Evolutionary conservation across 805 yeast genomes (phyloP).

Genomic region (Yueomyces sinensis): DNA sequence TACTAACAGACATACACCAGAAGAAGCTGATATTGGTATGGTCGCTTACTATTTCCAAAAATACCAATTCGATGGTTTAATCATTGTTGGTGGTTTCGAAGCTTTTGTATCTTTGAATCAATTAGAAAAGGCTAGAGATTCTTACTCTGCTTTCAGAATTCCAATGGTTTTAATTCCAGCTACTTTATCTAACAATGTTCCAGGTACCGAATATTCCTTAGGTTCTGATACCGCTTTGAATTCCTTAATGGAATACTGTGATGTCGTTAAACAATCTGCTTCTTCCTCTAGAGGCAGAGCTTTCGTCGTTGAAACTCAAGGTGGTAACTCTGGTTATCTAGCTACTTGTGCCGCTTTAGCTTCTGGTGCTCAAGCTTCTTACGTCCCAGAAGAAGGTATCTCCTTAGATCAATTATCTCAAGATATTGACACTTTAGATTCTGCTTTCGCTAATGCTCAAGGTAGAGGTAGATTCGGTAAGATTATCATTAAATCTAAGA

Average conservation of each 20-base stretch:
- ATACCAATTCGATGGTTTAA: conserved; percentile 53
- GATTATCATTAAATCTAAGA: conserved; percentile 51
- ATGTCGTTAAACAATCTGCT: conserved; percentile 67
- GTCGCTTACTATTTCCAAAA: conserved; percentile 64
- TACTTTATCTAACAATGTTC: conserved; percentile 68
- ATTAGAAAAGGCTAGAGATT: conserved; percentile 43
- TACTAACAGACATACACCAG: conserved; percentile 61
- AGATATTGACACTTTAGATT: conserved; percentile 50
- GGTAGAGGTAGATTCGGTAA: conserved; percentile 62
- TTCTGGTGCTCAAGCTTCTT: conserved; percentile 62
- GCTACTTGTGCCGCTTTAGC: conserved; percentile 58
- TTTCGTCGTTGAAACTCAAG: conserved; percentile 74
- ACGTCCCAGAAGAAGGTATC: conserved; percentile 64
- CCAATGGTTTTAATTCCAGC: conserved; percentile 74
- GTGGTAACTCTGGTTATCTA: conserved; percentile 72
- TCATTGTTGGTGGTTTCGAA: conserved; percentile 74
- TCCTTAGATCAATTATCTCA: conserved; percentile 45
- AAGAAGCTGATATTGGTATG: conserved; percentile 51
- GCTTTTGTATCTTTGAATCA: conserved; percentile 61
- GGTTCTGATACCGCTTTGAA: conserved; percentile 70
- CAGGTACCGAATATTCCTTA: conserved; percentile 68
- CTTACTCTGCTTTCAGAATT: conserved; percentile 59
- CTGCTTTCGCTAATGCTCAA: conserved; percentile 43
- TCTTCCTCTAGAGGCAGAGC: conserved; percentile 67
- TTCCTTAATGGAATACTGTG: conserved; percentile 59